These are phyloP conservation scores for Tolypocladium tropicale DNA, from an alignment of 2,329 filamentous ascomycete genomes.

Conservation along the genomic window DNA sequence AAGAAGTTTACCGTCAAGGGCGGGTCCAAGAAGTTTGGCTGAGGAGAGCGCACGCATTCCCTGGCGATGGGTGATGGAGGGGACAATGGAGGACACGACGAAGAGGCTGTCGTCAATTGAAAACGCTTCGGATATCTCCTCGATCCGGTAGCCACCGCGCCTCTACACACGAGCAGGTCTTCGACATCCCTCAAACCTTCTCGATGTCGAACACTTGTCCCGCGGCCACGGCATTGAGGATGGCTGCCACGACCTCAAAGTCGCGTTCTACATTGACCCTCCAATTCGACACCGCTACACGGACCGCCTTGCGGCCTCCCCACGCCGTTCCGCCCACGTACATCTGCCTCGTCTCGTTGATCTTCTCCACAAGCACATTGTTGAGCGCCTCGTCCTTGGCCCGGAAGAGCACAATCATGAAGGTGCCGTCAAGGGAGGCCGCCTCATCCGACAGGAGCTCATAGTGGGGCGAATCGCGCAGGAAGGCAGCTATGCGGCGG, in stretches of 20 bases:
- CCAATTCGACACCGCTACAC: conserved; percentile 86
- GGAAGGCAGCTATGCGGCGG: conserved; percentile 52
- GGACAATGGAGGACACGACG: background rate
- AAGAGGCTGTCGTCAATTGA: too few species aligned
- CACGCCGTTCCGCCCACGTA: conserved; percentile 78
- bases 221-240: conserved; percentile 43
- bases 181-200: background rate
- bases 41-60: conserved; percentile 12
- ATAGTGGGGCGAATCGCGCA: conserved; percentile 52
- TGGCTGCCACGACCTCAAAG: conserved; percentile 49
- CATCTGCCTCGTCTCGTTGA: conserved; percentile 65
- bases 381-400: conserved; percentile 58
- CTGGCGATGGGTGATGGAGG: background rate
- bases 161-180: background rate
- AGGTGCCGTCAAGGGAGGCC: conserved; percentile 37
- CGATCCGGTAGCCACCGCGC: background rate
- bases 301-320: conserved; percentile 61
- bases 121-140: background rate
- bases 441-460: conserved; percentile 50
- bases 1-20: conserved; percentile 32
- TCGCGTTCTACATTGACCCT: conserved; percentile 61
- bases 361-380: conserved; percentile 51
- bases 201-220: conserved; percentile 16
- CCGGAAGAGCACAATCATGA: conserved; percentile 65
- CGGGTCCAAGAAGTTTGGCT: conserved; percentile 46